Evolutionary conservation across 805 yeast species (phyloP).

Genomic region (Kodamaea laetipori): DNA sequence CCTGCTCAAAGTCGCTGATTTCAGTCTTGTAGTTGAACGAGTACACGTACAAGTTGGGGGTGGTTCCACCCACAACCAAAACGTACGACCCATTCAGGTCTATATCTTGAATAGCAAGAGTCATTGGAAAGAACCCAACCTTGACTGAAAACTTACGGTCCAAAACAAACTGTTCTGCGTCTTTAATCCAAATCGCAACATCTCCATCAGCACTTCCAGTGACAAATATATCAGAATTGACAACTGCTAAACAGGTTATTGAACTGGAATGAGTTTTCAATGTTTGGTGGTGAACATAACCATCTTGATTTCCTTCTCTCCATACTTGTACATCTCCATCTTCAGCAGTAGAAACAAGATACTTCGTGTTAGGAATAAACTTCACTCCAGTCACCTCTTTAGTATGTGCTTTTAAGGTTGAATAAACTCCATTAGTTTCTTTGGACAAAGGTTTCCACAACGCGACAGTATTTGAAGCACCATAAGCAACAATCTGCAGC

Average conservation of each 20-base stretch:
- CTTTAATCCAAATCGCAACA: constrained; percentile 53
- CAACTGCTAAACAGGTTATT: constrained; percentile 55
- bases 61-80: constrained; percentile 76
- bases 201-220: constrained; percentile 69
- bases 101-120: constrained; percentile 37
- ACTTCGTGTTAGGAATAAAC: constrained; percentile 44
- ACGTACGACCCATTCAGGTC: constrained; percentile 36
- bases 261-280: constrained; percentile 49
- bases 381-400: constrained; percentile 68
- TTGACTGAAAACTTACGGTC: constrained; percentile 34
- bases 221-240: constrained; percentile 41
- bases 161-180: constrained; percentile 23
- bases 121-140: constrained; percentile 51
- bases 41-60: constrained; percentile 53
- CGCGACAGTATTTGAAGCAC: constrained; percentile 67
- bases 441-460: constrained; percentile 62
- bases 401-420: constrained; percentile 62
- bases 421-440: constrained; percentile 47
- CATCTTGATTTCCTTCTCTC: constrained; percentile 38
- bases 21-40: constrained; percentile 32
- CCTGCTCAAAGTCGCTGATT: constrained; percentile 28
- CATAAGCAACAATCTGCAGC: constrained; percentile 59
- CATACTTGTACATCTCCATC: constrained; percentile 67
- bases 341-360: constrained; percentile 64
- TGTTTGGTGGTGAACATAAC: constrained; percentile 32